Conservation (phyloP, 768 basidiomycete species). For the Cystofilobasidium capitatum region DNA sequence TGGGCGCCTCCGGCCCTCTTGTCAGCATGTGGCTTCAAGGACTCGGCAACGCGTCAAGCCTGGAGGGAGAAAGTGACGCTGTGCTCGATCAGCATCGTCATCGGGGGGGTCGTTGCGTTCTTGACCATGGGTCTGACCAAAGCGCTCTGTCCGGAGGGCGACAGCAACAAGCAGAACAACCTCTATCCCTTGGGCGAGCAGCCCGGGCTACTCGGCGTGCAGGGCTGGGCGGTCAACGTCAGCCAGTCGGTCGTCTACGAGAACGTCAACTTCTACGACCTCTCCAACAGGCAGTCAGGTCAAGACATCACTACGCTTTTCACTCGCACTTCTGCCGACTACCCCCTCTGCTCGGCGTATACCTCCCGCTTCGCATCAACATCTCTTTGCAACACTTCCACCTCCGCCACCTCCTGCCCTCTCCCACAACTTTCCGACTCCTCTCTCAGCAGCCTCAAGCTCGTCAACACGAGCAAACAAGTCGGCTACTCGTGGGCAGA, state of each 20-base stretch:
- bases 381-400: constrained; percentile 51
- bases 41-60: constrained; percentile 67
- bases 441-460: constrained; percentile 53
- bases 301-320: constrained; percentile 88
- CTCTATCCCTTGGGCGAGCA: constrained; percentile 45
- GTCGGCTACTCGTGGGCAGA: constrained; percentile 91
- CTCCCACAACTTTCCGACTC: constrained; percentile 53
- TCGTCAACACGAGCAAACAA: constrained; percentile 56
- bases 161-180: not conserved
- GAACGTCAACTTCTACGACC: constrained; percentile 53
- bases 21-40: constrained; percentile 62
- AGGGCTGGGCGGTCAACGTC: constrained; percentile 68
- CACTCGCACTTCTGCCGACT: constrained; percentile 57
- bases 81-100: constrained; percentile 65
- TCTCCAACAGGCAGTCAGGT: constrained; percentile 53
- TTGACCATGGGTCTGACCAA: constrained; percentile 87
- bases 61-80: constrained; percentile 97
- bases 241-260: constrained; percentile 45
- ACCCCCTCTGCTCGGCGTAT: constrained; percentile 52
- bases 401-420: constrained; percentile 47
- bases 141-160: constrained; percentile 63
- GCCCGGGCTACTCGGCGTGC: constrained; percentile 58
- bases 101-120: constrained; percentile 78
- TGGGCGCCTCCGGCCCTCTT: constrained; percentile 81
- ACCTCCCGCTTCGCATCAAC: constrained; percentile 61